A percentile compares a stretch with the other conserved stretches of the same genome.
These are phyloP conservation scores for Panicum hallii DNA, from an alignment of 202 grass and related monocot species.

Conservation along the genomic window DNA sequence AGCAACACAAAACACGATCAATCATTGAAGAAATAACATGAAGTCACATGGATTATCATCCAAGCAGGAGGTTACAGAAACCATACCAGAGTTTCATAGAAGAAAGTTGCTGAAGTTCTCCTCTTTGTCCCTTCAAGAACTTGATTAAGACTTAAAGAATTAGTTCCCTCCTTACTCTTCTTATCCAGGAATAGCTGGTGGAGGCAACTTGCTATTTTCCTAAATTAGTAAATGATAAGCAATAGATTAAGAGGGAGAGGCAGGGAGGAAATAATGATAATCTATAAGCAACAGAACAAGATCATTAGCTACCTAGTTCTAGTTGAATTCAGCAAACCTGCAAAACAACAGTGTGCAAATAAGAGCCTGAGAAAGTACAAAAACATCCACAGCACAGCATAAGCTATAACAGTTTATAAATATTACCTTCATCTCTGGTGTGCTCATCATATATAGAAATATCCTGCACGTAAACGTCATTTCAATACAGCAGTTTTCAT, in stretches of 20 bases:
- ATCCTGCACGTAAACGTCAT: constrained; percentile 38
- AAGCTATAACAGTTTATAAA: constrained; percentile 17
- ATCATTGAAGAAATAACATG: constrained; percentile 27
- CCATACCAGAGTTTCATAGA: constrained; percentile 88
- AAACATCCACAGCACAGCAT: constrained; percentile 20
- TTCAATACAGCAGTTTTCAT: constrained; percentile 28
- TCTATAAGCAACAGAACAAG: constrained; percentile 24
- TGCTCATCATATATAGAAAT: constrained; percentile 36
- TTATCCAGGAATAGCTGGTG: constrained; percentile 49
- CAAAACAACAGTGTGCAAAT: constrained; percentile 46
- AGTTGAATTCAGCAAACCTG: constrained; percentile 63
- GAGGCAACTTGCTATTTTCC: constrained; percentile 66
- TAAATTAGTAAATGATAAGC: constrained; percentile 48
- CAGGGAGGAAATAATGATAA: constrained; percentile 5
- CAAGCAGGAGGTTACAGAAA: constrained; percentile 29
- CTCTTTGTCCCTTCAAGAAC: constrained; percentile 65
- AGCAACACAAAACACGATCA: not conserved
- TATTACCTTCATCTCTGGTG: constrained; percentile 48
- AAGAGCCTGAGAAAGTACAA: constrained; percentile 35
- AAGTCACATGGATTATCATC: constrained; percentile 6
- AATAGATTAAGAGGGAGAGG: not conserved
- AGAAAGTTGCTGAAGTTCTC: constrained; percentile 76
- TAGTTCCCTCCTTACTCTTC: constrained; percentile 47
- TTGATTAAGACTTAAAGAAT: constrained; percentile 54
- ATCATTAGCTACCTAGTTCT: constrained; percentile 65